Evolutionary conservation across 306 rosid genomes (phyloP).

Genomic region (Acacia crassicarpa): DNA sequence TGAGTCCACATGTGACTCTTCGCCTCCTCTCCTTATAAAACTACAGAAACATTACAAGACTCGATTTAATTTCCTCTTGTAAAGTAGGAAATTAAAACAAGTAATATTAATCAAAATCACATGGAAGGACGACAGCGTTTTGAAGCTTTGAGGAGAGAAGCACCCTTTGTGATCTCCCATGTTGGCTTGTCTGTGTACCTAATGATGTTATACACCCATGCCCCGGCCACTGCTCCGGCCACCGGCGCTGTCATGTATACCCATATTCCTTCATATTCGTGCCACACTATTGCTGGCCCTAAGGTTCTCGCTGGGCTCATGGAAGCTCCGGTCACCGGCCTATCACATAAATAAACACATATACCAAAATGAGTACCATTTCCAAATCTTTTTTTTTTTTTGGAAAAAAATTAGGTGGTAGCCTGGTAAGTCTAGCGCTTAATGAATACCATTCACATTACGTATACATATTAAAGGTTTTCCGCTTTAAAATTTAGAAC

Average conservation of each 20-base stretch:
- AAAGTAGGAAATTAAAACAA: neutral
- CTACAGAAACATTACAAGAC: neutral
- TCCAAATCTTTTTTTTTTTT: too few relatives aligned
- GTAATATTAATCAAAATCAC: neutral
- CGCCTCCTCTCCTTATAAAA: neutral
- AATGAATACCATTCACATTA: too few relatives aligned
- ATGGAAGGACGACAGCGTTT: neutral
- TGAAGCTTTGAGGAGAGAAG: conserved; percentile 51
- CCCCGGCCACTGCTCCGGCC: conserved; percentile 65
- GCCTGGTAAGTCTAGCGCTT: too few relatives aligned
- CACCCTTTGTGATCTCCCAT: conserved; percentile 62
- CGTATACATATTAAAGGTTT: too few relatives aligned
- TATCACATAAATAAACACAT: conserved; percentile 5
- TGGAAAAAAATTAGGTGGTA: too few relatives aligned
- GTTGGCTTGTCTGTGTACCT: conserved; percentile 67
- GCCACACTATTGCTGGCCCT: conserved; percentile 69
- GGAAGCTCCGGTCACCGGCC: conserved; percentile 88
- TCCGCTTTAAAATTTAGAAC: too few relatives aligned
- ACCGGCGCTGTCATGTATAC: conserved; percentile 53
- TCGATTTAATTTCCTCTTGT: too few relatives aligned
- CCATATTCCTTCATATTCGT: conserved; percentile 60
- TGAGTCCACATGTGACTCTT: neutral
- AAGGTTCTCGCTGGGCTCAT: conserved; percentile 91
- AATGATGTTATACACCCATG: conserved; percentile 60
- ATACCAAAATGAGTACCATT: neutral